Base-by-base conservation (phyloP, 139 green algal genomes). In the Asterochloris sp. region DNA sequence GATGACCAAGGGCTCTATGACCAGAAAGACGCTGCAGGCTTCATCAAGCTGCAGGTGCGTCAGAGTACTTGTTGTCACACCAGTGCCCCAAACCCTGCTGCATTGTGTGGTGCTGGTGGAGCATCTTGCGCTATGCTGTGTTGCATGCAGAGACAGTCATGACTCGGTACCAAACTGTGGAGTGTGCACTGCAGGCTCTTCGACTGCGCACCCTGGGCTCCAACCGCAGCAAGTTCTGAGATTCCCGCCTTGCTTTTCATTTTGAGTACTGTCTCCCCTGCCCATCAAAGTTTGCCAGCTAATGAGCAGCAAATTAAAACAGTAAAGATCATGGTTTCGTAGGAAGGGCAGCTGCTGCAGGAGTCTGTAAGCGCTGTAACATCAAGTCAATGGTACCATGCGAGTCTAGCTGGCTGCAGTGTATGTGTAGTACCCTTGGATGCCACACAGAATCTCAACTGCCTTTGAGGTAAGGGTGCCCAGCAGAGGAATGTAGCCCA, bases 21-120 rank as follows among this genome's bases (percentile, higher is more conserved):
- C 87, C 96, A 99, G 88, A 93, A 95, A 81, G 96, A 99, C 82
- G 95, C 96, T 13, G 93, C 89, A 24, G 96, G 96, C 73, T 99
- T 99, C 91, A 97, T 97, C 88, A 93, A 94, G 82, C 87, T 97
- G 28, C 82, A 89, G 87, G 82, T n/a, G n/a, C 14, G 28, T 47
- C 24, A 19, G 24, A n/a, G n/a, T 29, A 0, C 27, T 27, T 77
- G 15, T n/a, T 62, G 21, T 19, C 28, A 21, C 24, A 62, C 15
- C 23, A 17, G 2, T 17, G 17, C 14, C 13, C 17, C 61, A 8
- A 66, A 23, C 38, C 62, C 11, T 66, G 11, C 17, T 67, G 26
- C 47, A 62, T 10, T 28, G 24, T 1, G n/a, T 60, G 8, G 12
- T 77, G 73, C 54, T 13, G 8, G 19, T 71, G 66, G 21, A 26